phyloP scores from a whole-genome alignment of 108 stramenopile species.

The Nitzschia sp. region DNA sequence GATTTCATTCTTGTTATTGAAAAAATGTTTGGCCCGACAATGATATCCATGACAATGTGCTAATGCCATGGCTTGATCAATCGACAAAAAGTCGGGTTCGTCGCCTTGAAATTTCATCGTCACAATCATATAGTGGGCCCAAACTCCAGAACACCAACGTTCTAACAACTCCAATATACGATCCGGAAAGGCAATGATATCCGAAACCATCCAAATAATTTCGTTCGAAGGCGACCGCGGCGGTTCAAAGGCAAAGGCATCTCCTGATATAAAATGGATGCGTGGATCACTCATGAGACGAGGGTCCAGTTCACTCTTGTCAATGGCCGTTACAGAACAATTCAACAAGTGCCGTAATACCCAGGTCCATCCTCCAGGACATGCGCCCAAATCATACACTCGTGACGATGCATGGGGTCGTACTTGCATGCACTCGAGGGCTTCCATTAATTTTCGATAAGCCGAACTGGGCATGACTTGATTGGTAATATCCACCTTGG shows the following conservation, averaged over 20 bases:
- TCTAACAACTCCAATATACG: conserved; percentile 40
- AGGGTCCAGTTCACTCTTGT: conserved; percentile 48
- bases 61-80: conserved; percentile 30
- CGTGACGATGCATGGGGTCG: conserved; percentile 18
- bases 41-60: conserved; percentile 34
- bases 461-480: conserved; percentile 57
- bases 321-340: conserved; percentile 49
- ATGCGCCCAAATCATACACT: conserved; percentile 59
- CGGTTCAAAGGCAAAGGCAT: conserved; percentile 58
- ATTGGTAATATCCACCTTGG: conserved; percentile 51
- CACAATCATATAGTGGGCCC: conserved; percentile 46
- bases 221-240: neutral
- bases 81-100: conserved; percentile 37
- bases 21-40: conserved; percentile 55
- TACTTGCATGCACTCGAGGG: conserved; percentile 40
- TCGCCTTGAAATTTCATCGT: conserved; percentile 61
- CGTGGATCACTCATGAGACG: conserved; percentile 45
- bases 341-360: conserved; percentile 27
- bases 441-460: conserved; percentile 64
- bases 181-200: conserved; percentile 67
- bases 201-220: conserved; percentile 60
- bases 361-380: conserved; percentile 67
- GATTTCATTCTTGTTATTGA: conserved; percentile 72
- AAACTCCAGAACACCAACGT: conserved; percentile 40
- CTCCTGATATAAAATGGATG: conserved; percentile 50